A percentile compares a stretch with the other conserved stretches of the same genome.
These are phyloP conservation scores for Penicillium robsamsonii DNA, from an alignment of 495 filamentous ascomycete genomes.

Conservation along the genomic window DNA sequence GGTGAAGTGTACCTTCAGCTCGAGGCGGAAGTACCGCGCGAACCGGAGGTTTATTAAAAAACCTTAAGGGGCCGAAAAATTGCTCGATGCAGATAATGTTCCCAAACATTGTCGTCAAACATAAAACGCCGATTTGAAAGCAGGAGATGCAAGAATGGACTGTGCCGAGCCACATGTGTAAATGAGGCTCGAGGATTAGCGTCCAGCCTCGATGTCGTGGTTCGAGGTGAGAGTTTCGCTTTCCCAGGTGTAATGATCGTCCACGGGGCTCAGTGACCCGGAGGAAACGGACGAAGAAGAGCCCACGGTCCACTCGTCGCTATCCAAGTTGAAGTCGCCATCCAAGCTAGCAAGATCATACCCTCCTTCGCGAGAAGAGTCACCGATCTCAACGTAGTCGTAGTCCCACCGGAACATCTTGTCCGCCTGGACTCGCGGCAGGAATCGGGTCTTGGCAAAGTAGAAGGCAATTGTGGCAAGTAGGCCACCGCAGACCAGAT, in stretches of 20 bases:
- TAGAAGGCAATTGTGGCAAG: slow-evolving; percentile 79
- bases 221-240: slow-evolving; percentile 57
- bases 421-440: slow-evolving; percentile 75
- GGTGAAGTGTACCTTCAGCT: slow-evolving; percentile 30
- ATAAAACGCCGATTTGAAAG: slow-evolving; percentile 44
- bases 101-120: slow-evolving; percentile 42
- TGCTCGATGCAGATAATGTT: slow-evolving; percentile 46
- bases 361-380: slow-evolving; percentile 50
- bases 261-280: slow-evolving; percentile 58
- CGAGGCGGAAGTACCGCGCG: slow-evolving; percentile 20
- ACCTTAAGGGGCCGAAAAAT: slow-evolving; percentile 43
- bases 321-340: slow-evolving; percentile 56
- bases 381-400: slow-evolving; percentile 84
- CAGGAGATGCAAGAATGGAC: slow-evolving; percentile 28
- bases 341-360: slow-evolving; percentile 58
- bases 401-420: slow-evolving; percentile 93
- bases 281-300: slow-evolving; percentile 69
- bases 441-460: slow-evolving; percentile 71
- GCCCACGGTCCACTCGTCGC: slow-evolving; percentile 71
- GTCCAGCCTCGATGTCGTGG: slow-evolving; percentile 51
- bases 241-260: slow-evolving; percentile 63
- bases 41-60: slow-evolving; percentile 38
- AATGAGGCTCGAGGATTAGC: slow-evolving; percentile 27
- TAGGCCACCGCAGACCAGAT: slow-evolving; percentile 81
- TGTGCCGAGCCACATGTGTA: slow-evolving; percentile 31